Percentiles rank a stretch among this genome's conserved stretches.
Evolutionary conservation across 768 basidiomycete genomes (phyloP).

Genomic region (Psilocybe sp.): DNA sequence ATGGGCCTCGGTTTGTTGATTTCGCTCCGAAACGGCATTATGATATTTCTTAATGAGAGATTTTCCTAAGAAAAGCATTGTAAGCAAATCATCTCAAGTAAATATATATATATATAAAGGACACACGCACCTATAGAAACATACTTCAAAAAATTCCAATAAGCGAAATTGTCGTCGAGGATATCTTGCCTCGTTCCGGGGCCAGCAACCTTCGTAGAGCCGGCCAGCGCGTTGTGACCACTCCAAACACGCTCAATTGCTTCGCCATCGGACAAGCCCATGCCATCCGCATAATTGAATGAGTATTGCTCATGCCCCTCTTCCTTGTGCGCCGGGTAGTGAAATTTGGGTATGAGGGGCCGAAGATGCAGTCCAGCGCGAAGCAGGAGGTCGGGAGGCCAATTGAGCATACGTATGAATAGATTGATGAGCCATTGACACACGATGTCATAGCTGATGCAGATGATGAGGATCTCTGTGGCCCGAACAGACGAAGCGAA

Average conservation of each 20-base stretch:
- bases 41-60: not conserved
- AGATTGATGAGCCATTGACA: conserved; percentile 28
- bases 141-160: conserved; percentile 27
- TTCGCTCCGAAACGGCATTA: conserved; percentile 2
- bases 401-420: conserved; percentile 7
- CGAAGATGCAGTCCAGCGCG: not conserved
- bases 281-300: conserved; percentile 20
- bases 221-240: conserved; percentile 17
- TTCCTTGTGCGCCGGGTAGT: conserved; percentile 21
- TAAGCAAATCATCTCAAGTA: not conserved
- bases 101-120: too few species aligned
- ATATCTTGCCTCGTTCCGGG: conserved; percentile 15
- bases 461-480: not conserved
- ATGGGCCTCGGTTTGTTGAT: conserved; percentile 10
- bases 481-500: conserved; percentile 4
- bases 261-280: conserved; percentile 29
- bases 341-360: conserved; percentile 25
- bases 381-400: not conserved
- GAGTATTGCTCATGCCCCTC: conserved; percentile 21
- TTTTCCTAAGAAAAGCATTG: not conserved
- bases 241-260: conserved; percentile 31
- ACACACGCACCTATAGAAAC: not conserved
- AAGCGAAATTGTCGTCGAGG: too few species aligned
- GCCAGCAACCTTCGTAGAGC: conserved; percentile 30
- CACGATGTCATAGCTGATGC: conserved; percentile 27